These are phyloP conservation scores for Musa balbisiana DNA, from an alignment of 202 grass and related monocot genomes.

Conservation along the genomic window DNA sequence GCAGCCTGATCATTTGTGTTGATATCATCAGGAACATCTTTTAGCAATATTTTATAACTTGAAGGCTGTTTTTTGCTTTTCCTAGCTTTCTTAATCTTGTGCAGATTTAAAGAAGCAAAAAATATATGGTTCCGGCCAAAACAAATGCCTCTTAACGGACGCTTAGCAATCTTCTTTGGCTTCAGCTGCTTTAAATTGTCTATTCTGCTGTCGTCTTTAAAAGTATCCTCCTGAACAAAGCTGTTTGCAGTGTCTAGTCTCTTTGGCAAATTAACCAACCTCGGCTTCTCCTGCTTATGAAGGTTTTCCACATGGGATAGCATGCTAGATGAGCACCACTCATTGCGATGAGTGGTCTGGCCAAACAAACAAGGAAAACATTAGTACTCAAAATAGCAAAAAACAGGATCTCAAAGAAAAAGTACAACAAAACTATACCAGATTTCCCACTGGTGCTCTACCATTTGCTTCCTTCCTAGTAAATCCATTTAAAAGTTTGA, in stretches of 20 bases:
- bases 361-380: neutral
- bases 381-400: neutral
- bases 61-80: constrained; percentile 29
- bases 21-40: neutral
- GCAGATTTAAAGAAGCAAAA: constrained; percentile 34
- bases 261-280: neutral
- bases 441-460: no score
- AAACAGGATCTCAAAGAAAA: neutral
- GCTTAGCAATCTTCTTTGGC: constrained; percentile 34
- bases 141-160: constrained; percentile 28
- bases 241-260: neutral
- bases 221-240: constrained; percentile 2
- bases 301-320: neutral
- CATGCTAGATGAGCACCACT: neutral
- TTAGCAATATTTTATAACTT: constrained; percentile 10
- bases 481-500: no score
- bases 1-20: constrained; percentile 29
- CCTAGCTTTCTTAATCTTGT: constrained; percentile 43
- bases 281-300: neutral
- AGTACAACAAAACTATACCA: no score
- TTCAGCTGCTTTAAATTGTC: constrained; percentile 20
- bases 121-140: constrained; percentile 41
- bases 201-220: neutral
- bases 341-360: neutral
- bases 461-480: no score